Evolutionary conservation across 371 early-diverging fungal species (phyloP), one percentile per base, ranked within the genome.

Genomic region (Apophysomyces variabilis): DNA sequence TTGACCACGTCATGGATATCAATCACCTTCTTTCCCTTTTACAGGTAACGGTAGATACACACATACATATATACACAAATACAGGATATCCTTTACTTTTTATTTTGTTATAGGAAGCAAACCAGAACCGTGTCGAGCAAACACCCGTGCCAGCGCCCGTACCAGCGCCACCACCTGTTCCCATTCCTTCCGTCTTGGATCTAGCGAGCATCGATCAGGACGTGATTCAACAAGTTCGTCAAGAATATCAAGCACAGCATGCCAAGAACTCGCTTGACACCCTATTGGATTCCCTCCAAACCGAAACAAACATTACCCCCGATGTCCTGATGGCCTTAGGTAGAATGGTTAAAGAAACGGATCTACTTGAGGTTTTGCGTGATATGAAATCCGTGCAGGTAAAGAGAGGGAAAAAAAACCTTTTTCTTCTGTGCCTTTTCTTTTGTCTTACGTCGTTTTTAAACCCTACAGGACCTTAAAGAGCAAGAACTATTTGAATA

Each of bases 181-280:
- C 43, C 39, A 43, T 71, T 32, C 57, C 68, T 32, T 50, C 70
- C 1, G 66, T 60, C 5, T 43, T 77, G 11, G 66, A 75, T 57
- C 57, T 80, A 32, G 62, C 75, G 6, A 68, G 44, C 32, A 77
- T 80, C 45, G 72, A 70, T 66, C 77, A 66, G 38, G 60, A 68
- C n/a, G 68, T 78, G 7, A 73, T 81, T 54, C 59, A 66, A 14
- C 72, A 81, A 73, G 82, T 81, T 9, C 70, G 76, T 37, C 61
- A 71, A 14, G 82, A 81, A 41, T 81, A 75, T 43, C 57, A 71
- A 43, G 62, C 71, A 1, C 63, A 58, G 35, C 57, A 69, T 62
- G 38, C 44, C 47, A 18, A 32, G 4, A 56, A 67, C 38, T 58
- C 60, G 35, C 68, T 73, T 7, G 69, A 66, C 58, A 32, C 1